Evolutionary conservation across 1,284 basidiomycete genomes (phyloP).

Genomic region (Fomitopsis palustris): DNA sequence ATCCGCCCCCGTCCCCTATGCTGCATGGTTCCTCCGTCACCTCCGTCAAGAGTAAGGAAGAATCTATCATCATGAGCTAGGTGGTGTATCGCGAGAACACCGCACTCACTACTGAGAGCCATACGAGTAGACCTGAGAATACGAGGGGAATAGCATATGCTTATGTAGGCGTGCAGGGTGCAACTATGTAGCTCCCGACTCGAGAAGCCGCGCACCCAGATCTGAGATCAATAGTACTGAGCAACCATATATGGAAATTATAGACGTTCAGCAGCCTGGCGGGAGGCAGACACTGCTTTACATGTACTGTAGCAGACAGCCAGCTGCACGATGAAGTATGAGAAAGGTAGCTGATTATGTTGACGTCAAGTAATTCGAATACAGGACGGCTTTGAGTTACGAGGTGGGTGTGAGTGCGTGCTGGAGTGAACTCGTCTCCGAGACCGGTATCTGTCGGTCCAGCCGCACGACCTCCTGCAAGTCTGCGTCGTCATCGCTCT

Average conservation of each 20-base stretch:
- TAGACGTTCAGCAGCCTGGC: not conserved
- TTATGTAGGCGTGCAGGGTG: too few species aligned
- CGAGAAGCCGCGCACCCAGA: too few species aligned
- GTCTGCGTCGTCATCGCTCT: constrained; percentile 43
- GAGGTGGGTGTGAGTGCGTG: constrained; percentile 1
- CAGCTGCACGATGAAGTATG: not conserved
- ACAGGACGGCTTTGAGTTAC: not conserved
- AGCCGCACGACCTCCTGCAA: not conserved
- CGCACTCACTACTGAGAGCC: not conserved
- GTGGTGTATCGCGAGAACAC: too few species aligned
- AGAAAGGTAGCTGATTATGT: too few species aligned
- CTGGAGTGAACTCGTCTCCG: constrained; percentile 6
- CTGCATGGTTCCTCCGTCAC: not conserved
- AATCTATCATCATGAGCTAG: not conserved
- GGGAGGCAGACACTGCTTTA: not conserved
- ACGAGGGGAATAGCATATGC: too few species aligned
- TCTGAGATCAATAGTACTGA: not conserved
- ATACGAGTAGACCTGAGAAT: not conserved
- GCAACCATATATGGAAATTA: not conserved
- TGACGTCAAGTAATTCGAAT: not conserved
- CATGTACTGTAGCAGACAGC: not conserved
- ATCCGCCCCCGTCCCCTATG: not conserved
- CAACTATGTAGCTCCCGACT: too few species aligned
- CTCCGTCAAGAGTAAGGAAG: not conserved
- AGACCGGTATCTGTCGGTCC: not conserved